Conservation (phyloP, 306 rosid genomes). For the Lathyrus tuberosus region DNA sequence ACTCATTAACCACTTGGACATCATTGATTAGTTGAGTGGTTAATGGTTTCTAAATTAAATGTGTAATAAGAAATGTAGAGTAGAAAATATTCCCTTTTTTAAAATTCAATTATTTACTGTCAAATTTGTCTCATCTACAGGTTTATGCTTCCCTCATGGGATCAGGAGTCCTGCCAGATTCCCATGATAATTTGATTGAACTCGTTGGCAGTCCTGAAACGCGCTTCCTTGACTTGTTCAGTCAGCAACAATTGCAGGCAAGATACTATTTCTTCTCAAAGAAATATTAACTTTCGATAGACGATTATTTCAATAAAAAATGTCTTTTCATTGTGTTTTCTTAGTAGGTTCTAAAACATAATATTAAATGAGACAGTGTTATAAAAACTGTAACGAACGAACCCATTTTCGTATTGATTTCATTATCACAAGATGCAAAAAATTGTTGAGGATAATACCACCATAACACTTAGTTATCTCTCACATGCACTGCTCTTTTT, state of each 20-base stretch:
- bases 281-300: slow-evolving; percentile 14
- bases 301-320: not conserved
- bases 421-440: slow-evolving; percentile 10
- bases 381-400: not conserved
- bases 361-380: not conserved
- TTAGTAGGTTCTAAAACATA: not conserved
- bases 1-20: slow-evolving; percentile 9
- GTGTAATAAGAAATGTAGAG: not conserved
- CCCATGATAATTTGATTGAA: slow-evolving; percentile 77
- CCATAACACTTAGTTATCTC: slow-evolving; percentile 6
- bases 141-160: slow-evolving; percentile 82
- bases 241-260: slow-evolving; percentile 93
- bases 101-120: slow-evolving; percentile 10
- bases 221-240: slow-evolving; percentile 75
- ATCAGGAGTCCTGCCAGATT: slow-evolving; percentile 64
- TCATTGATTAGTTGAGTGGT: slow-evolving; percentile 17
- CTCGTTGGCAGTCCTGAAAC: slow-evolving; percentile 74
- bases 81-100: not conserved
- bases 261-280: slow-evolving; percentile 36
- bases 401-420: not conserved
- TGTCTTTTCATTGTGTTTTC: not conserved
- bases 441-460: slow-evolving; percentile 16
- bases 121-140: slow-evolving; percentile 47
- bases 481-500: not conserved
- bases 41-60: slow-evolving; percentile 24